Base-by-base conservation (phyloP, 1,284 basidiomycete genomes). In the Tremellales sp. region DNA sequence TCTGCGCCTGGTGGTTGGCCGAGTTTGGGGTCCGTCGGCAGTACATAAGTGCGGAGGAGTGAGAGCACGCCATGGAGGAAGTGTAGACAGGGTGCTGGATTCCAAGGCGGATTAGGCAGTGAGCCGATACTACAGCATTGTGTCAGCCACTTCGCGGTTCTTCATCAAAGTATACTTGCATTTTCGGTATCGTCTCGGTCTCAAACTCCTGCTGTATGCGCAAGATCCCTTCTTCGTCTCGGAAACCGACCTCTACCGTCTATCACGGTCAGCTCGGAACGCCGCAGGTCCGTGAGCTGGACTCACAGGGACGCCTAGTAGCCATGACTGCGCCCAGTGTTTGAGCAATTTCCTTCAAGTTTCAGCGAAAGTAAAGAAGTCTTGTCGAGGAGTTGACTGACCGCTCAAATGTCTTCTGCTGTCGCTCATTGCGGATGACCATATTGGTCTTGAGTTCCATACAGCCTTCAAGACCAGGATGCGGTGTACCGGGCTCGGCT, bases 391-490 rank as follows among this genome's bases (percentile, higher is more conserved):
- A 1, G 12, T 17, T 31, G 31, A 71, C 79, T 57, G 68, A 89
- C 89, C 84, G 86, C 69, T 93, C 89, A 61, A 97, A 97, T 48
- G 78, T 81, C 15, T 72, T 70, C 64, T 87, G 84, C 54, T 92
- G 89, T 35, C 81, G 75, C 3, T 78, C 66, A 29, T 81, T 82
- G 23, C 84, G 78, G 49, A 97, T 89, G 21, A 80, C 73, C 70
- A 90, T 77, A 25, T 90, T 93, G 1, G 94, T 97, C 76, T 97
- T 98, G 53, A 98, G 78, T 69, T 98, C 94, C 10, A 97, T 82
- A 62, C 88, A 86, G 17, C 61, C 58, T 6, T 54, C 51, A 37
- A 72, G 63, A 1, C 70, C 70, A 2, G 70, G 70, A 54, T 72
- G 59, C 1, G 59, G 54, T 17, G 35, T 29, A n/a, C 60, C 54